These are phyloP conservation scores for Zasmidium cellare DNA, from an alignment of 2,329 filamentous ascomycete genomes.

Conservation along the genomic window DNA sequence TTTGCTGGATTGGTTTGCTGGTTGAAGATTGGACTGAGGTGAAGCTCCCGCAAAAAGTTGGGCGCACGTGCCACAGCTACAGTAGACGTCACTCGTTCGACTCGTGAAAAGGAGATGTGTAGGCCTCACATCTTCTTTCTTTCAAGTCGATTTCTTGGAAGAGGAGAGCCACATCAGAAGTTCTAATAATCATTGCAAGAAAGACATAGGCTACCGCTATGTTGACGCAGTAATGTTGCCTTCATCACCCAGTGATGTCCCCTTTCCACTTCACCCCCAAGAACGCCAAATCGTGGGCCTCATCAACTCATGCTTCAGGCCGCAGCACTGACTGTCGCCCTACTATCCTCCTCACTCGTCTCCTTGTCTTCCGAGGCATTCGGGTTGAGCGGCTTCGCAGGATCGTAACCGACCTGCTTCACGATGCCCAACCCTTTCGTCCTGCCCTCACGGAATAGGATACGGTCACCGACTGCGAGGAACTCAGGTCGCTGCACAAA, in stretches of 20 bases:
- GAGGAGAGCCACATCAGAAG: too few relatives aligned
- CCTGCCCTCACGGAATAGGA: conserved; percentile 89
- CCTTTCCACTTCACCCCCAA: neutral
- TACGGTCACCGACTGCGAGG: conserved; percentile 79
- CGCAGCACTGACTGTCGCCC: conserved; percentile 3
- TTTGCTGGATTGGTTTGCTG: neutral
- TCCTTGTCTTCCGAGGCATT: conserved; percentile 31
- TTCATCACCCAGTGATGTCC: neutral
- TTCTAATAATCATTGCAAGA: neutral
- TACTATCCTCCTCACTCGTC: conserved; percentile 9
- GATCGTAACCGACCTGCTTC: conserved; percentile 85
- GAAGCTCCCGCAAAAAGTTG: neutral
- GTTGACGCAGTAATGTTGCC: neutral
- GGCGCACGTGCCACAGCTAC: neutral
- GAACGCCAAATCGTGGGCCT: neutral
- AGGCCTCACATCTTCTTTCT: too few relatives aligned
- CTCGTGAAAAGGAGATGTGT: too few relatives aligned
- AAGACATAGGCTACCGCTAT: neutral
- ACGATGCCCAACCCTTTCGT: conserved; percentile 96
- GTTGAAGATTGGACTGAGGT: neutral
- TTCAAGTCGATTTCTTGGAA: too few relatives aligned
- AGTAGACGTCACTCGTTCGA: neutral
- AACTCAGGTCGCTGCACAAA: conserved; percentile 96
- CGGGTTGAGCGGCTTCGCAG: conserved; percentile 49
- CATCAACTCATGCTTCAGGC: conserved; percentile 7